Percentiles rank a stretch among this genome's conserved stretches.
Evolutionary conservation across 495 filamentous ascomycete genomes (phyloP).

Genomic region (Chaetomium fimeti): DNA sequence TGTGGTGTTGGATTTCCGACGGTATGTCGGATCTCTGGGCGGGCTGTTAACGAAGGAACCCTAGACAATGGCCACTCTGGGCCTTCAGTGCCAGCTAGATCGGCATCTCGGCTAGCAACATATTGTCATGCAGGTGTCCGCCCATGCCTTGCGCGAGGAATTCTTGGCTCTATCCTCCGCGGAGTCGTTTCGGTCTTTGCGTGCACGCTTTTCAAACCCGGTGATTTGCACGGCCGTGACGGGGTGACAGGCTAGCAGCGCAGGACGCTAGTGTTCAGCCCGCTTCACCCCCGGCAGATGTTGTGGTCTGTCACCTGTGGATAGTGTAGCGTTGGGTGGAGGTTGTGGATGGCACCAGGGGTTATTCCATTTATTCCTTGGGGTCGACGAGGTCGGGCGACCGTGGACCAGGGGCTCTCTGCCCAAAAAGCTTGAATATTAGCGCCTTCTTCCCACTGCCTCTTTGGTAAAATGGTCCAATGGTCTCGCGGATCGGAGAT

Average conservation of each 20-base stretch:
- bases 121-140: slow-evolving; percentile 20
- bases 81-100: not conserved
- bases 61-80: not conserved
- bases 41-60: not conserved
- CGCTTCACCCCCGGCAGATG: too few relatives aligned
- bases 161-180: slow-evolving; percentile 4
- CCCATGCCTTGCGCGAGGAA: not conserved
- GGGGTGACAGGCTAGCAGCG: not conserved
- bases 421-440: too few relatives aligned
- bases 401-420: too few relatives aligned
- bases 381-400: too few relatives aligned
- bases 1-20: slow-evolving; percentile 1
- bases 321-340: too few relatives aligned
- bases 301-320: too few relatives aligned
- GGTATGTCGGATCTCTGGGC: slow-evolving; percentile 23
- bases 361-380: too few relatives aligned
- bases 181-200: not conserved
- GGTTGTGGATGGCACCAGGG: too few relatives aligned
- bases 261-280: too few relatives aligned
- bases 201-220: not conserved
- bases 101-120: not conserved
- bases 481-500: not conserved
- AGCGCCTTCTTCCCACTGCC: not conserved
- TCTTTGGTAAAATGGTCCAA: not conserved
- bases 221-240: not conserved